Base-by-base conservation (phyloP, 257 asterid species). In the Nicotiana otophora region DNA sequence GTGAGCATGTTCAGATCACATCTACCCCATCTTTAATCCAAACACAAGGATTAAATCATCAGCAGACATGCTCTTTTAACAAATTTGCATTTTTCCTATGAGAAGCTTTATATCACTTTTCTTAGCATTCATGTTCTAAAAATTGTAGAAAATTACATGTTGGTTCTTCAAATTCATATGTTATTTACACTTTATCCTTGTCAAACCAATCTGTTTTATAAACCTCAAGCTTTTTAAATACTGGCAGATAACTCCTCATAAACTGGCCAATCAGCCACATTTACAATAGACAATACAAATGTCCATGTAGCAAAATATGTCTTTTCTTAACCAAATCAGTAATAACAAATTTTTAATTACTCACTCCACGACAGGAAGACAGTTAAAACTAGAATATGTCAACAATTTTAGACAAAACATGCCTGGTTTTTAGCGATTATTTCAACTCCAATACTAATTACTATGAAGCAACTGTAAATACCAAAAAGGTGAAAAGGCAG, bases 291-390 rank as follows among this genome's bases (percentile, higher is more conserved):
- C 77, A n/a, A 69, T 69, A 10, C 77, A 69, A 69, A 36, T 39
- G 33, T n/a, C 77, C 57, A 7, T 39, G 55, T 36, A 36, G 28
- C 53, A 69, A 69, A 69, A 36, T n/a, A 69, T 69, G 55, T 69
- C 26, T 67, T 36, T 36, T 36, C 77, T 69, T 69, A 69, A 36
- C 77, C 77, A 69, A 68, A 69, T 69, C 77, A 69, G 17, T 36
- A n/a, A 36, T 11, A 9, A 69, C 26, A 69, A n/a, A 69, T 10
- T 55, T 55, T 36, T 9, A 69, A 30, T 19, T 19, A 39, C 77
- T 69, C 30, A 36, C 30, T n/a, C 31, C 55, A 69, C 31, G 39
- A 17, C 33, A 19, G 55, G 31, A 67, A 19, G 42, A 69, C 15
- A 69, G 55, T 36, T 36, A 69, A 69, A 69, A 69, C 19, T 69